Conservation (phyloP, 176 grass and related monocot genomes). For the Pontederia crassipes region DNA sequence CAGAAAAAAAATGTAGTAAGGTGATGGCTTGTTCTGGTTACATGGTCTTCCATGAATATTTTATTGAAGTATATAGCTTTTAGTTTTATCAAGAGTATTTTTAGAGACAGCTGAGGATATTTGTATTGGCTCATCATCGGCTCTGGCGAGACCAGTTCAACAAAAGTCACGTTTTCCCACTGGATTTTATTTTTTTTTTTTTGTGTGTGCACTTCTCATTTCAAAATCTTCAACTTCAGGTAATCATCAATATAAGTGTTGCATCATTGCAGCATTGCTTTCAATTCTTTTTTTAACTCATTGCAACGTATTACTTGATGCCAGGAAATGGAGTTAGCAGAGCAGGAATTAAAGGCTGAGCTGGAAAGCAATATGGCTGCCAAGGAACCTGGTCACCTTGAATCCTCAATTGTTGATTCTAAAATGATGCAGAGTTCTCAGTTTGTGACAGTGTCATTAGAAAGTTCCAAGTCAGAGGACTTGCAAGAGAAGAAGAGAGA, state of each 20-base stretch:
- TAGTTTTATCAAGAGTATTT: too few species aligned
- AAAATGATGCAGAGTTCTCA: slow-evolving; percentile 34
- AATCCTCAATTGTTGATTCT: slow-evolving; percentile 31
- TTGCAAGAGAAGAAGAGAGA: slow-evolving; percentile 70
- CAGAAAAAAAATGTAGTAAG: too few species aligned
- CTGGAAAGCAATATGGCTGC: slow-evolving; percentile 47
- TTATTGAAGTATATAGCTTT: too few species aligned
- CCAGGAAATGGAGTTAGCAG: slow-evolving; percentile 52
- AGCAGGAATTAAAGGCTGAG: slow-evolving; percentile 47
- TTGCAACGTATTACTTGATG: slow-evolving; percentile 1
- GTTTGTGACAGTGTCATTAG: slow-evolving; percentile 37
- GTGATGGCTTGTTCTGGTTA: too few species aligned
- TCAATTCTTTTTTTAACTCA: background rate
- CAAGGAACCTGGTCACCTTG: slow-evolving; percentile 32
- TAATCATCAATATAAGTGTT: background rate
- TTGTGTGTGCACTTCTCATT: too few species aligned
- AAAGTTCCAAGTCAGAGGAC: slow-evolving; percentile 49
- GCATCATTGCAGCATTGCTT: background rate
- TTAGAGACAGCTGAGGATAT: too few species aligned
- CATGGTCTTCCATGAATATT: too few species aligned
- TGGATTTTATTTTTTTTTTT: too few species aligned
- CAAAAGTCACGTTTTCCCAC: too few species aligned
- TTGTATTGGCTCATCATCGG: too few species aligned
- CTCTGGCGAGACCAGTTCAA: too few species aligned
- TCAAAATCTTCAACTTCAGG: too few species aligned